A percentile compares a stretch with the other conserved stretches of the same genome.
phyloP scores from a whole-genome alignment of 176 grass and related monocot genomes.

The Eragrostis curvula region DNA sequence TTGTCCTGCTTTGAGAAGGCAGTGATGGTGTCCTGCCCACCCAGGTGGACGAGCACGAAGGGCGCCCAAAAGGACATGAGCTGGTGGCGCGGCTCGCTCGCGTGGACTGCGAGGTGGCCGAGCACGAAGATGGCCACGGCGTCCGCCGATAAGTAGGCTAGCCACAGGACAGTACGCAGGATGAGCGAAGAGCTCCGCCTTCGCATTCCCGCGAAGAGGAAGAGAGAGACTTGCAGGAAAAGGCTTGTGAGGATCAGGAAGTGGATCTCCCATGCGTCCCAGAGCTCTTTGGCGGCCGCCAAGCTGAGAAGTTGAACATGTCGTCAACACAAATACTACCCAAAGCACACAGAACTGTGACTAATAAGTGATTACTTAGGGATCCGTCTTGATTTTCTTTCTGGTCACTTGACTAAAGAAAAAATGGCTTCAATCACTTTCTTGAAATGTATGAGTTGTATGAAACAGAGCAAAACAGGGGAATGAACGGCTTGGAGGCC shows the following conservation, averaged over 20 bases:
- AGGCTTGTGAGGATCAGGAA: neutral
- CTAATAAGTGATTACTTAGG: too few species aligned
- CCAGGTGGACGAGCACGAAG: slow-evolving; percentile 9
- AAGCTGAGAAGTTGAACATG: too few species aligned
- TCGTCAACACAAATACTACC: too few species aligned
- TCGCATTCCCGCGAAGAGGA: neutral
- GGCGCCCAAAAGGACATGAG: slow-evolving; percentile 4
- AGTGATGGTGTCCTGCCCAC: slow-evolving; percentile 10
- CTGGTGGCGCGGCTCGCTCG: neutral
- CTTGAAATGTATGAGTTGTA: too few species aligned
- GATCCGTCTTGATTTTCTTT: too few species aligned
- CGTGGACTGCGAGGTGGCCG: neutral
- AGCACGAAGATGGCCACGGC: neutral
- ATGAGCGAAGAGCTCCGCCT: neutral
- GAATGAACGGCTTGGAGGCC: too few species aligned
- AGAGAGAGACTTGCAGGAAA: neutral
- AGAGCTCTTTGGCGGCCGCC: neutral
- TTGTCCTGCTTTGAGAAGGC: slow-evolving; percentile 9
- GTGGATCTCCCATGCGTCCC: neutral
- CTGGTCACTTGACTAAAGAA: too few species aligned
- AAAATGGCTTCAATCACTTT: too few species aligned
- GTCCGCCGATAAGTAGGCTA: slow-evolving; percentile 3
- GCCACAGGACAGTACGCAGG: neutral
- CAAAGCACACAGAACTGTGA: too few species aligned
- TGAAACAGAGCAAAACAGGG: too few species aligned